Evolutionary conservation across 2,329 filamentous ascomycete genomes (phyloP).

Genomic region (Coccinonectria pachysandricola): DNA sequence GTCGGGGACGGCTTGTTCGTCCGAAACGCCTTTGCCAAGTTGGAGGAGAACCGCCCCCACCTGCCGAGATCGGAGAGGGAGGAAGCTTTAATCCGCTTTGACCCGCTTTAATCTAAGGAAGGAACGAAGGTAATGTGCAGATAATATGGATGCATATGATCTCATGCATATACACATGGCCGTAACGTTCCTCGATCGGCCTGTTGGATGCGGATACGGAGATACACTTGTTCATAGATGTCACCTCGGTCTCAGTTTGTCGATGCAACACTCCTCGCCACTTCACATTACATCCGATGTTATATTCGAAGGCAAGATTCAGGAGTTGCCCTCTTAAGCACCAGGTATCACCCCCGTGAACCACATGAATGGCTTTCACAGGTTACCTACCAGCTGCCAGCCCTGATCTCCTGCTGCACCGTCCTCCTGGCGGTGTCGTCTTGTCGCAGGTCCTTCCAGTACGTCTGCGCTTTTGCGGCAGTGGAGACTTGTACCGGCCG

Average conservation of each 20-base stretch:
- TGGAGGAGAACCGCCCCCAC: conserved; percentile 6
- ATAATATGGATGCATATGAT: conserved; percentile 3
- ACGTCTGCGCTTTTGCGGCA: neutral
- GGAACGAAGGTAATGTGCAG: conserved; percentile 3
- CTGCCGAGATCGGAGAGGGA: conserved; percentile 9
- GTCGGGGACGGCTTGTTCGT: conserved; percentile 1
- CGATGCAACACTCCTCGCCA: conserved; percentile 3
- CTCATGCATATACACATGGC: conserved; percentile 5
- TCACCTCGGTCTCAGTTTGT: conserved; percentile 5
- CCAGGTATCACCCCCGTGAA: conserved; percentile 4
- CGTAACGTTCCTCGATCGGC: conserved; percentile 5
- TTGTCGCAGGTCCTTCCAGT: neutral
- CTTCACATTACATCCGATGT: conserved; percentile 6
- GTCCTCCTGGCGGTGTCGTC: neutral
- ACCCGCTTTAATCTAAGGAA: conserved; percentile 2
- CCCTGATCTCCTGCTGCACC: neutral
- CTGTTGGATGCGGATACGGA: conserved; percentile 5
- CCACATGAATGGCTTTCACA: conserved; percentile 3
- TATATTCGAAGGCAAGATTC: conserved; percentile 2
- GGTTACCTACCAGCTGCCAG: conserved; percentile 1
- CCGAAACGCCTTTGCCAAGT: conserved; percentile 3
- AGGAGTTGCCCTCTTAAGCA: conserved; percentile 3
- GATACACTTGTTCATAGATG: conserved; percentile 4
- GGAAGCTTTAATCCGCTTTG: conserved; percentile 5
- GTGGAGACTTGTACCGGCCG: neutral